These are phyloP conservation scores for Trametopsis cervina DNA, from an alignment of 768 basidiomycete genomes.

Conservation along the genomic window DNA sequence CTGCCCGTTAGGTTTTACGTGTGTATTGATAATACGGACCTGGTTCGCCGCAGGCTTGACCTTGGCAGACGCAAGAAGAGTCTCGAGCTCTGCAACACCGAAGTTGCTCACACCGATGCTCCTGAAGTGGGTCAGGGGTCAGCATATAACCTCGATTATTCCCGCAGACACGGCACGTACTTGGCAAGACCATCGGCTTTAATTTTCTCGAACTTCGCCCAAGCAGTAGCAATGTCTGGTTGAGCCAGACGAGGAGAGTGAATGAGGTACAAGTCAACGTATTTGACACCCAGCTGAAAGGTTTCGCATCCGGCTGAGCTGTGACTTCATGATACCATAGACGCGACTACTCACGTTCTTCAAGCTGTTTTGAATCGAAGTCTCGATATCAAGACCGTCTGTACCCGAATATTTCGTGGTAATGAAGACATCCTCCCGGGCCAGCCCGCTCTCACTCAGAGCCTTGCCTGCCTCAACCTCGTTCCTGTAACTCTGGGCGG, in stretches of 20 bases:
- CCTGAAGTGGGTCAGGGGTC: conserved; percentile 36
- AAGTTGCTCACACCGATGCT: conserved; percentile 75
- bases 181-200: conserved; percentile 51
- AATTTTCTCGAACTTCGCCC: conserved; percentile 58
- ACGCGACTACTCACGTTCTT: conserved; percentile 36
- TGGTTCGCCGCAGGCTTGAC: conserved; percentile 65
- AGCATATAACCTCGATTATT: neutral
- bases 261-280: conserved; percentile 69
- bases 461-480: conserved; percentile 49
- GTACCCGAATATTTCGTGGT: conserved; percentile 60
- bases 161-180: conserved; percentile 26
- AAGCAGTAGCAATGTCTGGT: conserved; percentile 54
- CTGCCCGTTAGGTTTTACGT: neutral
- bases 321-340: neutral
- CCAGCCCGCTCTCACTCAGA: conserved; percentile 44
- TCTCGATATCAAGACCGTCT: conserved; percentile 43
- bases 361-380: conserved; percentile 50
- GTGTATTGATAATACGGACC: conserved; percentile 26
- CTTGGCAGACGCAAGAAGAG: conserved; percentile 51
- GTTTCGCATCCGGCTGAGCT: neutral
- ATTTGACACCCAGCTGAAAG: conserved; percentile 52
- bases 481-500: conserved; percentile 55
- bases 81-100: conserved; percentile 42
- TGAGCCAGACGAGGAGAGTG: conserved; percentile 47
- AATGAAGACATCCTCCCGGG: conserved; percentile 51